phyloP scores from a whole-genome alignment of 1,139 yeast genomes.

The Pichia sp. region DNA sequence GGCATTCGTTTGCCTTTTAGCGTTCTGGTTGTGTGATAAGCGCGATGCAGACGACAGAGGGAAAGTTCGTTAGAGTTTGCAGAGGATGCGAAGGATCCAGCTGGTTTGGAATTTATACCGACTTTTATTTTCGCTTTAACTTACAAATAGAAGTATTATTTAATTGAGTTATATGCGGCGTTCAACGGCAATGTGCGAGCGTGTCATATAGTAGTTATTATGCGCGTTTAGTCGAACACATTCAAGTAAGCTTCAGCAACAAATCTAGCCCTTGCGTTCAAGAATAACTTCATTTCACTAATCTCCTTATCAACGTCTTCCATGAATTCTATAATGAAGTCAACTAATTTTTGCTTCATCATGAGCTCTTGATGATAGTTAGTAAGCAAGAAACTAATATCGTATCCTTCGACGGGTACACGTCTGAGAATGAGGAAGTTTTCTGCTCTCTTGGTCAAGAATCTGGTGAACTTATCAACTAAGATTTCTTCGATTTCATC shows the following conservation, averaged over 20 bases:
- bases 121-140: no score
- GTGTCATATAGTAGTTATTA: no score
- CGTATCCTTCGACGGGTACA: conserved; percentile 85
- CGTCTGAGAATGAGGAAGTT: conserved; percentile 87
- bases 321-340: conserved; percentile 96
- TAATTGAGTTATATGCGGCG: no score
- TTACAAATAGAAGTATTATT: neutral
- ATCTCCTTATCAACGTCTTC: conserved; percentile 98
- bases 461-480: conserved; percentile 90
- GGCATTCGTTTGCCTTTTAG: conserved; percentile 1
- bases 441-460: conserved; percentile 93
- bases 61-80: no score
- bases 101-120: no score
- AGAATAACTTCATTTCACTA: conserved; percentile 94
- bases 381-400: conserved; percentile 87
- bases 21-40: neutral
- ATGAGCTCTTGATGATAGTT: conserved; percentile 93
- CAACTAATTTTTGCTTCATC: conserved; percentile 93
- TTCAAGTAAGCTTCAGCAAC: conserved; percentile 93
- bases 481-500: conserved; percentile 94
- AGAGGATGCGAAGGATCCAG: no score
- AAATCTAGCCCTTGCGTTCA: conserved; percentile 96
- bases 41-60: neutral
- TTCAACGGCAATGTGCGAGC: no score
- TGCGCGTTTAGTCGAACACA: conserved; percentile 59